Evolutionary conservation across 495 filamentous ascomycete genomes (phyloP).

Genomic region (Astrothelium macrocarpum): DNA sequence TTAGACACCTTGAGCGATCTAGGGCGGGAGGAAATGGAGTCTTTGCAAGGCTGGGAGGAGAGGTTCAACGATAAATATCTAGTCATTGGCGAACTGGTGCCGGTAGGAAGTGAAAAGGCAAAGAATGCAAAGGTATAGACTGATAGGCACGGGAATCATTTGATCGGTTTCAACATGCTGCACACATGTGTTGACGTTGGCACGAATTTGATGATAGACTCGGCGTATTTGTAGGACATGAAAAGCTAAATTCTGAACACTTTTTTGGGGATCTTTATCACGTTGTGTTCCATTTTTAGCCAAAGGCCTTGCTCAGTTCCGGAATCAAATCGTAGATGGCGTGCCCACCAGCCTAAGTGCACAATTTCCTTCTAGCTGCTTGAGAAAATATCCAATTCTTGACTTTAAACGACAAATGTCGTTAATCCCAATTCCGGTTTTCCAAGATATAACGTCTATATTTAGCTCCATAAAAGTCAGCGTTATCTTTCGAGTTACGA

Average conservation of each 20-base stretch:
- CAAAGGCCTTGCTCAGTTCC: constrained; percentile 24
- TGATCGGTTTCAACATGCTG: neutral
- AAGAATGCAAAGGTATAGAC: constrained; percentile 19
- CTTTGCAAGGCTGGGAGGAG: constrained; percentile 83
- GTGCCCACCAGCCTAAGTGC: constrained; percentile 25
- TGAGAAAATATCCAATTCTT: no score
- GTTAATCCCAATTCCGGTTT: no score
- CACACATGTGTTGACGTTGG: neutral
- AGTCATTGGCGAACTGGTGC: constrained; percentile 81
- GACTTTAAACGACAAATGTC: no score
- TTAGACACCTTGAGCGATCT: constrained; percentile 74
- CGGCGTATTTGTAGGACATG: neutral
- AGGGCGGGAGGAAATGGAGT: constrained; percentile 66
- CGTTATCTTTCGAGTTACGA: neutral
- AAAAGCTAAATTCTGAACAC: neutral
- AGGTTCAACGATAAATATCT: constrained; percentile 90
- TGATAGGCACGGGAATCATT: neutral
- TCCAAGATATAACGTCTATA: no score
- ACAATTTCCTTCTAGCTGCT: constrained; percentile 39
- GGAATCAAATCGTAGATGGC: constrained; percentile 20
- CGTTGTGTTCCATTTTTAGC: constrained; percentile 11
- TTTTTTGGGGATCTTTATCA: constrained; percentile 22
- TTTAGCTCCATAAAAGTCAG: constrained; percentile 40
- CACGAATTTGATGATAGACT: neutral
- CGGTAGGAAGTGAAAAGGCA: constrained; percentile 53